Percentiles rank a stretch among this genome's conserved stretches.
phyloP scores from a whole-genome alignment of 495 filamentous ascomycete genomes.

The Apodospora peruviana region DNA sequence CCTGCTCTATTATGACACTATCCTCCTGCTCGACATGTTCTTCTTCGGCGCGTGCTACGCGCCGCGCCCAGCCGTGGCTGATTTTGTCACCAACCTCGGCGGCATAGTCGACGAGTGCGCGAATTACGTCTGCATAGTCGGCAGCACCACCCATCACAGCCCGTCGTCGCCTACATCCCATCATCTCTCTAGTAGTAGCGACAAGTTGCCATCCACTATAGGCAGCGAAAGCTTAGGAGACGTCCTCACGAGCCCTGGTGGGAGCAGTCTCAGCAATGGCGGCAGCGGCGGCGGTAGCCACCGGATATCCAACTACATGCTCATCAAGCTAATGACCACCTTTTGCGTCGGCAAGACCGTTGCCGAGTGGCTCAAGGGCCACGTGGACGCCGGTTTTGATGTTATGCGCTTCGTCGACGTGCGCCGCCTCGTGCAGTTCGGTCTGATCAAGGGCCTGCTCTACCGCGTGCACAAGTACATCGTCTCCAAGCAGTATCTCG shows the following conservation, averaged over 20 bases:
- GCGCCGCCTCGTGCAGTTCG: slow-evolving; percentile 87
- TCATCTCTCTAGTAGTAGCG: too few species aligned
- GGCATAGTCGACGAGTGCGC: slow-evolving; percentile 79
- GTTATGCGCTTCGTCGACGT: slow-evolving; percentile 73
- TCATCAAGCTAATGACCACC: slow-evolving; percentile 70
- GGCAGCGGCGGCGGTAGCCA: slow-evolving; percentile 15
- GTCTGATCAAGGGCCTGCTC: slow-evolving; percentile 90
- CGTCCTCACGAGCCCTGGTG: neutral
- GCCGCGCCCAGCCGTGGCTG: slow-evolving; percentile 65
- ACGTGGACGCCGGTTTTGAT: slow-evolving; percentile 51
- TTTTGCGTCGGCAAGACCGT: slow-evolving; percentile 74
- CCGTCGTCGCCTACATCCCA: neutral
- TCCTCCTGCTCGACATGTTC: slow-evolving; percentile 86
- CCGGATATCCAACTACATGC: slow-evolving; percentile 42
- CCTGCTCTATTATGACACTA: slow-evolving; percentile 82
- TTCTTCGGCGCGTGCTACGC: slow-evolving; percentile 89
- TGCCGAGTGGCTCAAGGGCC: slow-evolving; percentile 71
- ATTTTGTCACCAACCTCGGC: slow-evolving; percentile 62
- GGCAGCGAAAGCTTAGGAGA: slow-evolving; percentile 2
- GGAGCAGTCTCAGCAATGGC: neutral
- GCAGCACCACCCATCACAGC: neutral
- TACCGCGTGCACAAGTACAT: slow-evolving; percentile 92
- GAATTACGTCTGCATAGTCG: slow-evolving; percentile 59
- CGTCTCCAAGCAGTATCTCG: slow-evolving; percentile 52
- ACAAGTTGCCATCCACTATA: neutral